phyloP scores from a whole-genome alignment of 768 basidiomycete genomes.

The Psilocybe cubensis region DNA sequence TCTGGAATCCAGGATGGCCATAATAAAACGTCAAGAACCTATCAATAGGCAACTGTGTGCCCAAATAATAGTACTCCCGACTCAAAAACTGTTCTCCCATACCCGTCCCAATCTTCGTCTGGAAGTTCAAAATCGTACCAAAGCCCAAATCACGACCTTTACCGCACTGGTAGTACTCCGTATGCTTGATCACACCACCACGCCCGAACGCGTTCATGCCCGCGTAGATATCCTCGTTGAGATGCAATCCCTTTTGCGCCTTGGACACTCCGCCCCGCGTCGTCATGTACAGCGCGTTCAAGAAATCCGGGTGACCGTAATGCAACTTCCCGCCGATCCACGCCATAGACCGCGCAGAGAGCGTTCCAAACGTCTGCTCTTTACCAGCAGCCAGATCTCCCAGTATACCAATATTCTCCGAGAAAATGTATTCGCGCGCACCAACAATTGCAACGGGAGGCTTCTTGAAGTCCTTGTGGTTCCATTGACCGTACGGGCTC shows the following conservation, averaged over 20 bases:
- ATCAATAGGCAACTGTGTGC: slow-evolving; percentile 97
- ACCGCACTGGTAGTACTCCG: slow-evolving; percentile 99
- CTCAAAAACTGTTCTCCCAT: slow-evolving; percentile 99
- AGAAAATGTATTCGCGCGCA: slow-evolving; percentile 99
- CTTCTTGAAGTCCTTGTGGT: slow-evolving; percentile 84
- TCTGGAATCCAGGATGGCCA: slow-evolving; percentile 98
- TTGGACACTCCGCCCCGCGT: slow-evolving; percentile 99
- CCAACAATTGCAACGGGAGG: slow-evolving; percentile 96
- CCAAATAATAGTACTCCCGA: slow-evolving; percentile 98
- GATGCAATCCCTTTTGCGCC: slow-evolving; percentile 98
- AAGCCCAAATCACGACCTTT: slow-evolving; percentile 99
- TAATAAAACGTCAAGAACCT: slow-evolving; percentile 99
- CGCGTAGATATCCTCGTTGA: slow-evolving; percentile 99
- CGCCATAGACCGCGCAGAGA: slow-evolving; percentile 93
- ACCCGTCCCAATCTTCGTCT: slow-evolving; percentile 99
- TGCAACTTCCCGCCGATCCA: slow-evolving; percentile 99
- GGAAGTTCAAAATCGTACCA: slow-evolving; percentile 98
- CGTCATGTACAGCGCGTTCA: slow-evolving; percentile 96
- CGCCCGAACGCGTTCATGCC: slow-evolving; percentile 99
- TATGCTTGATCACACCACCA: slow-evolving; percentile 97
- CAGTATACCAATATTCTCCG: slow-evolving; percentile 98
- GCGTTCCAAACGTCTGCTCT: slow-evolving; percentile 99
- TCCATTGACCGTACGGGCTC: slow-evolving; percentile 92
- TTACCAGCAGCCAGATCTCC: slow-evolving; percentile 99
- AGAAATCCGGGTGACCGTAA: slow-evolving; percentile 99